Evolutionary conservation across 495 filamentous ascomycete genomes (phyloP).

Genomic region (Massariosphaeria phaeospora): DNA sequence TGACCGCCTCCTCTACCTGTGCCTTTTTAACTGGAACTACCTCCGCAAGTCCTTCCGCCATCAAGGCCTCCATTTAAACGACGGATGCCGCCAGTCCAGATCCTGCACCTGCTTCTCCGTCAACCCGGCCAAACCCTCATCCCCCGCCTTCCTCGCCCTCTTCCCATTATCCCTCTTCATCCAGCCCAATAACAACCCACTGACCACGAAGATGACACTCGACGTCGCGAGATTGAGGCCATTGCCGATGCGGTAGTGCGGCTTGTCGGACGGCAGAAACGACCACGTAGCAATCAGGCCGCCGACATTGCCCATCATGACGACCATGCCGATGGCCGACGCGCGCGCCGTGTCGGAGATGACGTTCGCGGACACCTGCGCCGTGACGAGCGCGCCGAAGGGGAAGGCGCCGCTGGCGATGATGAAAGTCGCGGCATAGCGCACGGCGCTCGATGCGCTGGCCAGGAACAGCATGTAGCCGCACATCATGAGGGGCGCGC

Average conservation of each 20-base stretch:
- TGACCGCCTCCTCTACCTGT: too few species aligned
- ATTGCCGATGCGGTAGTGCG: conserved; percentile 69
- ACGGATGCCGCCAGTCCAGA: conserved; percentile 69
- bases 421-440: conserved; percentile 70
- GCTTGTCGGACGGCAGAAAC: conserved; percentile 59
- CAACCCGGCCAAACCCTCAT: conserved; percentile 53
- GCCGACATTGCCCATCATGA: conserved; percentile 70
- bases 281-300: conserved; percentile 67
- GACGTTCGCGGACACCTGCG: conserved; percentile 64
- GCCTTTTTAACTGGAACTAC: too few species aligned
- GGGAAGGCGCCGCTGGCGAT: conserved; percentile 55
- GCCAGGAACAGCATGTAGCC: conserved; percentile 73
- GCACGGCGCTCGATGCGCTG: conserved; percentile 46
- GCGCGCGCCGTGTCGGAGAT: conserved; percentile 63
- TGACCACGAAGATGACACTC: conserved; percentile 48
- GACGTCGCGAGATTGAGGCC: conserved; percentile 64
- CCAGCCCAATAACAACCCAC: conserved; percentile 49
- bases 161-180: conserved; percentile 61
- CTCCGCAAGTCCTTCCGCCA: too few species aligned
- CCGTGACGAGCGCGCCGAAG: conserved; percentile 59
- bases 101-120: conserved; percentile 55
- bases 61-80: conserved; percentile 48
- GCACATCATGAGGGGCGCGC: conserved; percentile 54
- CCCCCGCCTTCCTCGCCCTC: conserved; percentile 51
- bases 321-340: conserved; percentile 59